Percentiles rank a stretch among this genome's conserved stretches.
Evolutionary conservation across 106 monocot genomes (phyloP).

Genomic region (Dendrobium nobile): DNA sequence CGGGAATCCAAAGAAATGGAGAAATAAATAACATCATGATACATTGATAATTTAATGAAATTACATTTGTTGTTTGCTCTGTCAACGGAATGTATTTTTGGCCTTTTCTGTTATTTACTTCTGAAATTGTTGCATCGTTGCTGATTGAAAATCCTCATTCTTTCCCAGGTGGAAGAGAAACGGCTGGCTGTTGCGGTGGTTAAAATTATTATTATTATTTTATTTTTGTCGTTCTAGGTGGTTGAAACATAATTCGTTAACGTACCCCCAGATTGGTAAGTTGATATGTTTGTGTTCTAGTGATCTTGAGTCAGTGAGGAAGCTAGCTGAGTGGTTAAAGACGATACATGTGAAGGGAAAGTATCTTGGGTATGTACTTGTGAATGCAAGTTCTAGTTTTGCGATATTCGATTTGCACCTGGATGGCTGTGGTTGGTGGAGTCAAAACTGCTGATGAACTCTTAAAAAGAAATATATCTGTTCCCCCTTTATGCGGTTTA

Average conservation of each 20-base stretch:
- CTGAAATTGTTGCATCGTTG: not conserved
- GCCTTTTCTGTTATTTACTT: not conserved
- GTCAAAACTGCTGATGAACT: too few species aligned
- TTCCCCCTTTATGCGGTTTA: too few species aligned
- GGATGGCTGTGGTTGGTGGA: too few species aligned
- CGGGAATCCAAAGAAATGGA: not conserved
- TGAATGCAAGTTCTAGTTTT: slow-evolving; percentile 47
- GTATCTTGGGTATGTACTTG: slow-evolving; percentile 65
- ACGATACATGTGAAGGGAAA: slow-evolving; percentile 77
- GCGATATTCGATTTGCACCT: not conserved
- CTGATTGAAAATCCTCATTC: not conserved
- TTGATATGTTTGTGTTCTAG: slow-evolving; percentile 62
- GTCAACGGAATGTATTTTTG: not conserved
- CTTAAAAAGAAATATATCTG: too few species aligned
- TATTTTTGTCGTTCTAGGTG: slow-evolving; percentile 43
- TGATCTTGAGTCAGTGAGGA: slow-evolving; percentile 44
- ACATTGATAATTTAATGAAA: not conserved
- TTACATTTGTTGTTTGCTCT: not conserved
- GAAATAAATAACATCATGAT: too few species aligned
- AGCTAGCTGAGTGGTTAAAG: slow-evolving; percentile 69
- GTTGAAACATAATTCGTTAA: slow-evolving; percentile 92
- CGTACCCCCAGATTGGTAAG: too few species aligned
- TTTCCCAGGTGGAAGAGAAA: slow-evolving; percentile 90
- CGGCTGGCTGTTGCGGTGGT: slow-evolving; percentile 65
- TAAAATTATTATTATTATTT: slow-evolving; percentile 20